Evolutionary conservation across 2,329 filamentous ascomycete species (phyloP).

Genomic region (Nectriaceae sp.): DNA sequence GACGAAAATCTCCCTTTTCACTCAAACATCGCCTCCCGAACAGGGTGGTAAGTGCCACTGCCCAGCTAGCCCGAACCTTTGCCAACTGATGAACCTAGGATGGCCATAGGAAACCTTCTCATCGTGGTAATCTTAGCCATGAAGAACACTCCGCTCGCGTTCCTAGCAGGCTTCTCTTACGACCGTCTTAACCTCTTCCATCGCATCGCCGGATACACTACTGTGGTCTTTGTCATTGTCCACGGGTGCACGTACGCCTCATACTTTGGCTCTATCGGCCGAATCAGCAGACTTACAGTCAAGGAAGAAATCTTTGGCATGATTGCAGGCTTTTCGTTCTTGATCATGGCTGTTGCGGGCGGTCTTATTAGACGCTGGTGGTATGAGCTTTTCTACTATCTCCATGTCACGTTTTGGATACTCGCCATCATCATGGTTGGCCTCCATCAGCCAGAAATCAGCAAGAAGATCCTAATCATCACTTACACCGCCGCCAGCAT

Average conservation of each 20-base stretch:
- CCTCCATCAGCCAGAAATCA: slow-evolving; percentile 53
- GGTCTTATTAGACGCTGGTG: slow-evolving; percentile 45
- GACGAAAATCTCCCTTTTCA: slow-evolving; percentile 29
- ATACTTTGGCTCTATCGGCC: slow-evolving; percentile 37
- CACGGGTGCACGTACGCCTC: slow-evolving; percentile 48
- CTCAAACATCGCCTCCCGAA: slow-evolving; percentile 39
- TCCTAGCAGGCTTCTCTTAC: slow-evolving; percentile 54
- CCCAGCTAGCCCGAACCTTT: too few relatives aligned
- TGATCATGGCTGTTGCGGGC: slow-evolving; percentile 46
- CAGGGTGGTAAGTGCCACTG: slow-evolving; percentile 37
- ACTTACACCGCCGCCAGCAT: slow-evolving; percentile 45
- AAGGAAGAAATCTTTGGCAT: slow-evolving; percentile 49
- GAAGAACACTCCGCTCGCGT: slow-evolving; percentile 60
- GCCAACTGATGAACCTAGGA: slow-evolving; percentile 29
- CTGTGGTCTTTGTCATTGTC: slow-evolving; percentile 46
- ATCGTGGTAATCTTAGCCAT: slow-evolving; percentile 56
- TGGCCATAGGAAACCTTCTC: slow-evolving; percentile 47
- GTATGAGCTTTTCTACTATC: slow-evolving; percentile 59
- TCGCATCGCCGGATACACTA: slow-evolving; percentile 52
- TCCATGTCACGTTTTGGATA: slow-evolving; percentile 53
- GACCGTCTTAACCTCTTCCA: slow-evolving; percentile 61
- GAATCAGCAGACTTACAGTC: slow-evolving; percentile 35
- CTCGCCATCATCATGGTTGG: slow-evolving; percentile 49
- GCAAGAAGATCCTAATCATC: slow-evolving; percentile 44
- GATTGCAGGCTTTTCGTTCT: slow-evolving; percentile 47